Conservation (phyloP, 2,329 filamentous ascomycete genomes). For the Sporothrix brasiliensis region DNA sequence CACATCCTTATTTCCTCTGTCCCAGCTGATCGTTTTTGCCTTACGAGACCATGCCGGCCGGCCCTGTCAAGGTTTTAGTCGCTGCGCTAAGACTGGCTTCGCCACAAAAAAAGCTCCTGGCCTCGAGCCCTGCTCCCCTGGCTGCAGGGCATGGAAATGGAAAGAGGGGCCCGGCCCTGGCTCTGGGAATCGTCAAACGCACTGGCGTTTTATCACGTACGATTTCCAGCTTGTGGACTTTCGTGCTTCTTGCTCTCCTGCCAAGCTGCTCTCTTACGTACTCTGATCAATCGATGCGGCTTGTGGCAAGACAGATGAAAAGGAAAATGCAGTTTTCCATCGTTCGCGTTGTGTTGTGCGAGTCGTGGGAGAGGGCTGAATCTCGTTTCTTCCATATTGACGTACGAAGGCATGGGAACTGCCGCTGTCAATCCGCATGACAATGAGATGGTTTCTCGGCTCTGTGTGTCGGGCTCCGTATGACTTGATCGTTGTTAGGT, state of each 20-base stretch:
- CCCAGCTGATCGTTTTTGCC: constrained; percentile 23
- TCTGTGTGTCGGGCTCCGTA: neutral
- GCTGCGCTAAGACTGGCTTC: constrained; percentile 25
- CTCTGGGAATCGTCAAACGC: neutral
- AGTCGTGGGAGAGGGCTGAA: no score
- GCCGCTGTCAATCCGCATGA: no score
- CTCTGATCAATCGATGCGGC: neutral
- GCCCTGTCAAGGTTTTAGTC: constrained; percentile 8
- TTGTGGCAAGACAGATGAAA: neutral
- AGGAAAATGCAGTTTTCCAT: no score
- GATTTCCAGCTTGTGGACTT: neutral
- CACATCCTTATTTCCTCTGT: neutral
- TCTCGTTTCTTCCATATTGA: no score
- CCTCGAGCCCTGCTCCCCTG: no score
- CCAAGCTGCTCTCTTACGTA: constrained; percentile 6
- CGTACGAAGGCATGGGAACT: no score
- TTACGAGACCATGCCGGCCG: constrained; percentile 12
- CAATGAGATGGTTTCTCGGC: no score
- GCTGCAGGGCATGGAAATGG: neutral
- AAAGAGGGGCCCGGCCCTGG: constrained; percentile 9
- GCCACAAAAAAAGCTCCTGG: constrained; percentile 20
- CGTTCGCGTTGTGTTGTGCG: no score
- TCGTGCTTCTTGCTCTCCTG: neutral
- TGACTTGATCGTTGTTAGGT: neutral
- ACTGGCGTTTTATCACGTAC: neutral